These are phyloP conservation scores for Bondarzewia mesenterica DNA, from an alignment of 1,284 basidiomycete genomes.

Conservation along the genomic window DNA sequence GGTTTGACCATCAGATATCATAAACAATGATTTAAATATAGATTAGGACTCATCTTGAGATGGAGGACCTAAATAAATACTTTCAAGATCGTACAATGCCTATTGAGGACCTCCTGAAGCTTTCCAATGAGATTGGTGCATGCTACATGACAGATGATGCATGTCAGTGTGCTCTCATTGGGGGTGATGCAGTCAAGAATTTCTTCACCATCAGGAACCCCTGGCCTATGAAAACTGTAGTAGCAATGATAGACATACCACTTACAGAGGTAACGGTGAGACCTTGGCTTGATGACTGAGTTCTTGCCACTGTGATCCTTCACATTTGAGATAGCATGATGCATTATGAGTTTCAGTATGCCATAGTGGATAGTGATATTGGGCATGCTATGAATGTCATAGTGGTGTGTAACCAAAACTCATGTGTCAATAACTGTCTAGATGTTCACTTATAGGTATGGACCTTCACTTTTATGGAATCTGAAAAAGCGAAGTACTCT, in stretches of 20 bases:
- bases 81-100: background rate
- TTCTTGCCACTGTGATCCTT: conserved; percentile 5
- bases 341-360: conserved; percentile 12
- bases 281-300: conserved; percentile 2
- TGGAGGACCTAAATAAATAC: background rate
- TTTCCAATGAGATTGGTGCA: background rate
- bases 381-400: conserved; percentile 20
- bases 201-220: background rate
- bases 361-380: conserved; percentile 21
- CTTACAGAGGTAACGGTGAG: too few relatives aligned
- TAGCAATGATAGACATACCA: too few relatives aligned
- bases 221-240: background rate
- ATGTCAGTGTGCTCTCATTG: background rate
- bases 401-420: conserved; percentile 6
- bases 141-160: background rate
- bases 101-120: background rate
- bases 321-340: conserved; percentile 4
- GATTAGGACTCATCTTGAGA: background rate
- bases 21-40: background rate
- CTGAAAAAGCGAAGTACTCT: conserved; percentile 20
- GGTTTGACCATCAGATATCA: background rate
- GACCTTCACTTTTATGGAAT: conserved; percentile 22
- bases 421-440: background rate
- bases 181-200: background rate
- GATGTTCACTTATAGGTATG: conserved; percentile 9